Evolutionary conservation across 2,329 filamentous ascomycete species (phyloP).

Genomic region (Colletotrichum paranaense): DNA sequence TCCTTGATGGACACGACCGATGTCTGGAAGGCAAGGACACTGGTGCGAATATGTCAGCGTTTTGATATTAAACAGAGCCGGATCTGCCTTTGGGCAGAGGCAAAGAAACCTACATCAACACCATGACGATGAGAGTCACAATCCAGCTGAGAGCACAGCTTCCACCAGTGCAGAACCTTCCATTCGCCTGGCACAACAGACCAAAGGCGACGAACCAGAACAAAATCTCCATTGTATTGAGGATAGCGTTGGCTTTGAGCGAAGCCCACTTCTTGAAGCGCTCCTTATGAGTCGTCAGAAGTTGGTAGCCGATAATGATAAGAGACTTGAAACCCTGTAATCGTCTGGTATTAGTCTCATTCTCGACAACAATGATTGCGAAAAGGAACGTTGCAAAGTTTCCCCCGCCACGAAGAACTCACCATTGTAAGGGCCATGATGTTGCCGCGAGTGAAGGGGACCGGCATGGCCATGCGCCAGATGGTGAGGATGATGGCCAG

Average conservation of each 20-base stretch:
- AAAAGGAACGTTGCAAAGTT: not conserved
- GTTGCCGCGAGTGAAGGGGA: conserved; percentile 17
- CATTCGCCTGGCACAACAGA: conserved; percentile 16
- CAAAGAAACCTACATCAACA: conserved; percentile 19
- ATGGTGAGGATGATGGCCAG: conserved; percentile 26
- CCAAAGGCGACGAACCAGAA: conserved; percentile 47
- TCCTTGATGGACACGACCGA: conserved; percentile 23
- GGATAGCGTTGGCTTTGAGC: conserved; percentile 52
- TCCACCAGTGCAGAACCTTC: conserved; percentile 22
- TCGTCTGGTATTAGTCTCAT: not conserved
- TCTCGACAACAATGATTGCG: not conserved
- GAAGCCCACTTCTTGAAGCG: conserved; percentile 49
- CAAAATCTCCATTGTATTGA: conserved; percentile 53
- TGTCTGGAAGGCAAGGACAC: conserved; percentile 27
- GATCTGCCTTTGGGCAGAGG: too few relatives aligned
- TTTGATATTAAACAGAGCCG: not conserved
- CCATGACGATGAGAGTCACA: conserved; percentile 16
- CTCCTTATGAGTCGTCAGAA: conserved; percentile 48
- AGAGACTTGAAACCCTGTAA: conserved; percentile 50
- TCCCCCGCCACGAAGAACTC: not conserved
- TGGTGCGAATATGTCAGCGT: not conserved
- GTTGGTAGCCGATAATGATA: conserved; percentile 52
- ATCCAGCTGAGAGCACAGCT: conserved; percentile 33
- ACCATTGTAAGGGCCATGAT: conserved; percentile 35
- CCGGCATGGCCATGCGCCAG: conserved; percentile 18